These are phyloP conservation scores for Jatropha podagrica DNA, from an alignment of 441 rosid genomes.

Conservation along the genomic window DNA sequence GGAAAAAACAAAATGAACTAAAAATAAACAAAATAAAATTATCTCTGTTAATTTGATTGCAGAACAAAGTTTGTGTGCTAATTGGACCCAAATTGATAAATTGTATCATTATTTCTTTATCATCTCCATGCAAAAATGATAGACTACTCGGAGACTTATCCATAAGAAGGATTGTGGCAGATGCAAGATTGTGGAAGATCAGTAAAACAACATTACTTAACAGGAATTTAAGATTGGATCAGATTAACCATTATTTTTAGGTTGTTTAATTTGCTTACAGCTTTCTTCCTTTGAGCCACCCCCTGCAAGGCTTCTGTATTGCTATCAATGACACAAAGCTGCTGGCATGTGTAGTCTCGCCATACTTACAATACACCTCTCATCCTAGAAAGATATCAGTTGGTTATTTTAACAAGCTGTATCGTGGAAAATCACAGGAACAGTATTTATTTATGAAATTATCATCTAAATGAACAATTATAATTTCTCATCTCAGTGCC, in stretches of 20 bases:
- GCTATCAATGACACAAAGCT: too few species aligned
- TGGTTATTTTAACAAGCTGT: too few species aligned
- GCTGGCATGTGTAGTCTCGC: too few species aligned
- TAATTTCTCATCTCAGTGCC: neutral
- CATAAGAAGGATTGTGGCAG: neutral
- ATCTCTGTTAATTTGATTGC: too few species aligned
- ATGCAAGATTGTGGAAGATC: slow-evolving; percentile 1
- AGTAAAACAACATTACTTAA: neutral
- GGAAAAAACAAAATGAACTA: too few species aligned
- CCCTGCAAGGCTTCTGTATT: neutral
- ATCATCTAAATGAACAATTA: neutral
- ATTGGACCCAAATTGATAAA: too few species aligned
- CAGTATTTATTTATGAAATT: too few species aligned
- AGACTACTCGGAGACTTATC: neutral
- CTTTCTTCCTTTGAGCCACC: neutral
- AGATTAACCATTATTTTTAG: neutral
- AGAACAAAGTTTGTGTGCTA: too few species aligned
- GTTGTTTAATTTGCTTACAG: neutral
- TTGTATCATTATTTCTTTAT: neutral
- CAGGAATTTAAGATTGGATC: neutral
- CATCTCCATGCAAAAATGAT: neutral
- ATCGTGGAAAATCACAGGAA: too few species aligned
- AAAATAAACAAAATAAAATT: too few species aligned
- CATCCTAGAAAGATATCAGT: too few species aligned
- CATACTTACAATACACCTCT: too few species aligned